These are phyloP conservation scores for Pseudogymnoascus sp. DNA, from an alignment of 2,329 filamentous ascomycete genomes.

Conservation along the genomic window DNA sequence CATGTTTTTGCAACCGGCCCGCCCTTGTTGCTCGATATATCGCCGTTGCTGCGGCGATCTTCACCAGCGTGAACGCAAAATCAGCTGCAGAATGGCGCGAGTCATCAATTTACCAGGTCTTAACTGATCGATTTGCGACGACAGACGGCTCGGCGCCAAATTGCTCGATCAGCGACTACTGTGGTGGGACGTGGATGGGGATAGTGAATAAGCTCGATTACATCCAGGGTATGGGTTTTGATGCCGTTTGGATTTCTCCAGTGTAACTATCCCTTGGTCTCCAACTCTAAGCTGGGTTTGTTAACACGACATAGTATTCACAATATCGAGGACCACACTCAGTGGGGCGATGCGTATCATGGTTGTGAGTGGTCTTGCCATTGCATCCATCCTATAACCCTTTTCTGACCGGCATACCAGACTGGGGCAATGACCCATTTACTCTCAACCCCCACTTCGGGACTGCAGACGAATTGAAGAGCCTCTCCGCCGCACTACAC, in stretches of 20 bases:
- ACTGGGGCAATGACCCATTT: constrained; percentile 39
- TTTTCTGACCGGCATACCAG: background rate
- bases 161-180: constrained; percentile 30
- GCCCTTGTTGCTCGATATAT: background rate
- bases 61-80: background rate
- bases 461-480: constrained; percentile 37
- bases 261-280: constrained; percentile 18
- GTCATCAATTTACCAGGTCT: constrained; percentile 35
- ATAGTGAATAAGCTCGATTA: constrained; percentile 42
- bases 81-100: constrained; percentile 28
- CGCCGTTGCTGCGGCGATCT: background rate
- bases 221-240: constrained; percentile 42
- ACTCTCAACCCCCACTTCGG: constrained; percentile 40
- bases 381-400: background rate
- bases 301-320: background rate
- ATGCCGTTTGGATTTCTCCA: constrained; percentile 35
- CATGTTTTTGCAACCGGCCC: constrained; percentile 2
- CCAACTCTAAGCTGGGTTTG: constrained; percentile 33
- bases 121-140: constrained; percentile 37
- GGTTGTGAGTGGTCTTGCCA: constrained; percentile 31
- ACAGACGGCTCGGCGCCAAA: constrained; percentile 25
- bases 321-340: constrained; percentile 29
- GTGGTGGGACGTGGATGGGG: constrained; percentile 44
- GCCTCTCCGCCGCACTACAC: constrained; percentile 36
- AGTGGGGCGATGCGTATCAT: constrained; percentile 38